Evolutionary conservation across 139 green algal genomes (phyloP).

Genomic region (Chlorokybus atmophyticus): DNA sequence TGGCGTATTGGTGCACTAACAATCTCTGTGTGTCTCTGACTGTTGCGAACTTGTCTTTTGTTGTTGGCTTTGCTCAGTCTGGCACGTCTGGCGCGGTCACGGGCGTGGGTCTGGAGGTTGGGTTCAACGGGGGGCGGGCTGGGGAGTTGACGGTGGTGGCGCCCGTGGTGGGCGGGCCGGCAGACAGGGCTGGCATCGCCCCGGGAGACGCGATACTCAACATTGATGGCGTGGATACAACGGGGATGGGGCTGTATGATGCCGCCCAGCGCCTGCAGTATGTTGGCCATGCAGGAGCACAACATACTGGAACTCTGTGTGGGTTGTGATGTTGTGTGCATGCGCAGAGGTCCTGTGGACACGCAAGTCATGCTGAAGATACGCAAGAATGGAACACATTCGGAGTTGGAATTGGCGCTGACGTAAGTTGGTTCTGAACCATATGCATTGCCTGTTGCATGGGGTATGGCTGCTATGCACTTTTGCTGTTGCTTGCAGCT

Average conservation of each 20-base stretch:
- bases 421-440: too few relatives aligned
- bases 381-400: background rate
- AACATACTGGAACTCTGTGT: too few relatives aligned
- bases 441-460: too few relatives aligned
- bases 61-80: too few relatives aligned
- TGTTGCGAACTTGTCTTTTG: too few relatives aligned
- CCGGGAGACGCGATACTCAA: conserved; percentile 61
- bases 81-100: conserved; percentile 41
- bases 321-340: too few relatives aligned
- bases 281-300: background rate
- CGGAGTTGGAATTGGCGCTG: too few relatives aligned
- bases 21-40: too few relatives aligned
- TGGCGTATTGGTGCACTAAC: too few relatives aligned
- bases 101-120: conserved; percentile 33
- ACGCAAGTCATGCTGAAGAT: background rate
- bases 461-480: too few relatives aligned
- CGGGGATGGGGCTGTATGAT: conserved; percentile 70
- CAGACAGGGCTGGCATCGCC: conserved; percentile 61
- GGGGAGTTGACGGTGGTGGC: conserved; percentile 51
- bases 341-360: background rate
- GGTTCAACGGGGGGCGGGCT: conserved; percentile 4
- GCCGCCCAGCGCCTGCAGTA: conserved; percentile 37
- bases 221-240: conserved; percentile 56
- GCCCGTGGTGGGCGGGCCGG: conserved; percentile 62
- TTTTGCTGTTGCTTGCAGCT: too few relatives aligned